Percentiles rank a stretch among this genome's conserved stretches.
phyloP scores from a whole-genome alignment of 768 basidiomycete genomes.

The Cubamyces sp. region DNA sequence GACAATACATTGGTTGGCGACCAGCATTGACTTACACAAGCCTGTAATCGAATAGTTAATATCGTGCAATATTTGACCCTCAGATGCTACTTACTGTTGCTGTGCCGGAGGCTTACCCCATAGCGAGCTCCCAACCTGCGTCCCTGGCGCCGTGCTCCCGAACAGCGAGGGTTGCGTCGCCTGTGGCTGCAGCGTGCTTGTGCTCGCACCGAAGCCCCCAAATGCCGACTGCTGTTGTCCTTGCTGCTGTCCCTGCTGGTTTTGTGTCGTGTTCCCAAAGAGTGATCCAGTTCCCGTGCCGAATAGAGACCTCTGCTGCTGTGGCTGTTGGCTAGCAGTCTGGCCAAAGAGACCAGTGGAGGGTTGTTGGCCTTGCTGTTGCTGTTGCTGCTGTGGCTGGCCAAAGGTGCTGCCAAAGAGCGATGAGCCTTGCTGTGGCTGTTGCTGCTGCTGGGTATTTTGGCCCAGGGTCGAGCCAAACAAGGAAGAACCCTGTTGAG shows the following conservation, averaged over 20 bases:
- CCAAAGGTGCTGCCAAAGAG: conserved; percentile 29
- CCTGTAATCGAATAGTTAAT: neutral
- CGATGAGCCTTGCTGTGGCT: conserved; percentile 31
- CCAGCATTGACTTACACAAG: neutral
- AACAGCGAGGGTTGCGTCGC: conserved; percentile 19
- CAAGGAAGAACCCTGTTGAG: conserved; percentile 18
- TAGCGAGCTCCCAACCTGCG: conserved; percentile 14
- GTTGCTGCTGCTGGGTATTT: conserved; percentile 23
- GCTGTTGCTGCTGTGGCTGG: conserved; percentile 31
- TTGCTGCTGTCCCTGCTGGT: conserved; percentile 30
- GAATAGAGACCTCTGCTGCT: conserved; percentile 31
- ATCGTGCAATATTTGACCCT: neutral
- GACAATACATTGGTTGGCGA: neutral
- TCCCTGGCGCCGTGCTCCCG: conserved; percentile 9
- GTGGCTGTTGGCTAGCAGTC: conserved; percentile 38
- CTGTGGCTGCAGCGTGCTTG: conserved; percentile 21
- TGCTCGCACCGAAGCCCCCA: conserved; percentile 26
- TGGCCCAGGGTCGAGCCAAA: conserved; percentile 29
- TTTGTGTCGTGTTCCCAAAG: conserved; percentile 39
- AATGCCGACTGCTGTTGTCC: conserved; percentile 32
- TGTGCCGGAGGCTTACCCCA: conserved; percentile 27
- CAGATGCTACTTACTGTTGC: conserved; percentile 26
- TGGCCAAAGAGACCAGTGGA: conserved; percentile 31
- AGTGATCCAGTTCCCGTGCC: conserved; percentile 31
- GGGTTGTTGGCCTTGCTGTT: conserved; percentile 30